Base-by-base conservation (phyloP, 768 basidiomycete species). In the Suillus occidentalis region DNA sequence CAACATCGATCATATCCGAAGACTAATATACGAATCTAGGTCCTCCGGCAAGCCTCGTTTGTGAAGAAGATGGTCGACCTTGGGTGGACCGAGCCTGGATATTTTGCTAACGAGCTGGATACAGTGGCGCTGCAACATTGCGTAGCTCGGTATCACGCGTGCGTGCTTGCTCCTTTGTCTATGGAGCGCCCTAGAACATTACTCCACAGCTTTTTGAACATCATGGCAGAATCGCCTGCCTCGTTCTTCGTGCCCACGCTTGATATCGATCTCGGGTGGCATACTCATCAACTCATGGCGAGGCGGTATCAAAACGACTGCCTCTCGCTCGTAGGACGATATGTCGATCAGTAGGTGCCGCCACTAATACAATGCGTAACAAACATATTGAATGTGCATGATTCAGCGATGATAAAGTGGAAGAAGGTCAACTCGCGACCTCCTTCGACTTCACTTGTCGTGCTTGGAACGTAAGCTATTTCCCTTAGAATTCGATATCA, bases 211-310 rank as follows among this genome's bases (percentile, higher is more conserved):
- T 88, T 88, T 71, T 75, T 89, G n/a, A 85, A 83, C 62, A 73
- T 88, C 6, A 81, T 88, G 76, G 72, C 81, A 6, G 78, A 81
- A 10, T 76, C 80, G 0, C 78, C 82, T 0, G 73, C 72, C 0
- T 74, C 78, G 0, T 82, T 84, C 71, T 80, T 82, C 37, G 85
- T 87, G 2, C 85, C 87, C 8, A 89, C 87, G 0, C 74, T 91
- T 25, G 88, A 90, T 64, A 89, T 91, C 50, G 89, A 90, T 68
- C 80, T 91, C 34, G 85, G 81, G 1, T 90, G 89, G 88, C 90
- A 91, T 67, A 87, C 88, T 0, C 88, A 91, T 66, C 88, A 89
- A 66, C 78, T 90, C 4, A 75, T 79, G 66, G 78, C 76, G 0
- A 53, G 37, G 0, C 70, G 72, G 43, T 89, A 90, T 70, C 71